phyloP scores from a whole-genome alignment of 768 basidiomycete species.

The Termitomyces bulborhizus region DNA sequence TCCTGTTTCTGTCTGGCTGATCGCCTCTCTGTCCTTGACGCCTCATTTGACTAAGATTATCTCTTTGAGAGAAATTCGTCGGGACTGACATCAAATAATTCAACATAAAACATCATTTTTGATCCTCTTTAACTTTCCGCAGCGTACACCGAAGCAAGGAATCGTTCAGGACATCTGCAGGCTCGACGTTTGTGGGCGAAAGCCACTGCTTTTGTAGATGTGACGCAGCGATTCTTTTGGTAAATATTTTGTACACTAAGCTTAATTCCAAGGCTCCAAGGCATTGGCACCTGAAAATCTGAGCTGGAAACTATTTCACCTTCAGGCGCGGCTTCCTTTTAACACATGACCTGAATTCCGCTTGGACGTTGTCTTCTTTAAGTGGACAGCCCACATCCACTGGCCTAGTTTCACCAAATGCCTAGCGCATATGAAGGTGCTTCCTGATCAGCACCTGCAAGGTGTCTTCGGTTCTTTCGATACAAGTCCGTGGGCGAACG shows the following conservation, averaged over 20 bases:
- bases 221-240: neutral
- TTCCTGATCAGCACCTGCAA: constrained; percentile 9
- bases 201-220: neutral
- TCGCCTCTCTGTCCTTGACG: too few species aligned
- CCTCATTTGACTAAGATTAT: neutral
- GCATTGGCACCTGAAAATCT: neutral
- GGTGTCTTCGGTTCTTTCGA: constrained; percentile 1
- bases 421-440: neutral
- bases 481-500: constrained; percentile 4
- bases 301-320: neutral
- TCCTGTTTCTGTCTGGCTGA: neutral
- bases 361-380: neutral
- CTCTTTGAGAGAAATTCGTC: too few species aligned
- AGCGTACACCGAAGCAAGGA: neutral
- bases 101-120: neutral
- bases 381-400: neutral
- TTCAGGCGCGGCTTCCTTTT: neutral
- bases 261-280: too few species aligned
- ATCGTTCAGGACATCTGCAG: neutral
- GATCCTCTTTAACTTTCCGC: neutral
- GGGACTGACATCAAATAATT: too few species aligned
- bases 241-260: neutral
- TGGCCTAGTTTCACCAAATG: neutral
- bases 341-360: neutral
- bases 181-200: too few species aligned